Evolutionary conservation across 371 early-diverging fungal species (phyloP).

Genomic region (Furculomyces boomerangus): DNA sequence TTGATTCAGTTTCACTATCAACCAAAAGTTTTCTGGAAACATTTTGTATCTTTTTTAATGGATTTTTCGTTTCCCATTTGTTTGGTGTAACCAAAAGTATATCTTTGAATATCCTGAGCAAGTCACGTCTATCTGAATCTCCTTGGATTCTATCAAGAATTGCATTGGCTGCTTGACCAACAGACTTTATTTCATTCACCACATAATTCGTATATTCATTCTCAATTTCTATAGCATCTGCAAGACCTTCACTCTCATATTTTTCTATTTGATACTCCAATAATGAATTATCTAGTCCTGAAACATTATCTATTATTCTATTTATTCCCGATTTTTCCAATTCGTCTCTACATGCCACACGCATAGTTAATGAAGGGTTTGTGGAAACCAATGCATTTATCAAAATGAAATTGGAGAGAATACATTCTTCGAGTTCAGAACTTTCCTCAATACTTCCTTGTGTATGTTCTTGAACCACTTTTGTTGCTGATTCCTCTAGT

Average conservation of each 20-base stretch:
- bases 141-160: neutral
- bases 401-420: neutral
- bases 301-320: neutral
- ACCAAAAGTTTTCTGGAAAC: too few relatives aligned
- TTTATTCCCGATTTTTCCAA: constrained; percentile 1
- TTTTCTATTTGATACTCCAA: neutral
- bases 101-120: neutral
- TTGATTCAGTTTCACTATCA: too few relatives aligned
- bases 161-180: neutral
- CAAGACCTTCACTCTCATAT: neutral
- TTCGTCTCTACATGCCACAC: neutral
- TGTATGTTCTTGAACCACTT: neutral
- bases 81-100: constrained; percentile 1
- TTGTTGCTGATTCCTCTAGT: neutral
- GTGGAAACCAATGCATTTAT: neutral
- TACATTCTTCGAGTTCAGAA: neutral
- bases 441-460: neutral
- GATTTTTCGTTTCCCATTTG: neutral
- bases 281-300: neutral
- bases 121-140: neutral
- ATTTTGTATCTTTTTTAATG: neutral
- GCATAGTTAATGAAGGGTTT: neutral
- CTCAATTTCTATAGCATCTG: neutral
- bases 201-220: neutral
- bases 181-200: neutral